phyloP scores from a whole-genome alignment of 1,284 basidiomycete species.

The Fistulina hepatica region DNA sequence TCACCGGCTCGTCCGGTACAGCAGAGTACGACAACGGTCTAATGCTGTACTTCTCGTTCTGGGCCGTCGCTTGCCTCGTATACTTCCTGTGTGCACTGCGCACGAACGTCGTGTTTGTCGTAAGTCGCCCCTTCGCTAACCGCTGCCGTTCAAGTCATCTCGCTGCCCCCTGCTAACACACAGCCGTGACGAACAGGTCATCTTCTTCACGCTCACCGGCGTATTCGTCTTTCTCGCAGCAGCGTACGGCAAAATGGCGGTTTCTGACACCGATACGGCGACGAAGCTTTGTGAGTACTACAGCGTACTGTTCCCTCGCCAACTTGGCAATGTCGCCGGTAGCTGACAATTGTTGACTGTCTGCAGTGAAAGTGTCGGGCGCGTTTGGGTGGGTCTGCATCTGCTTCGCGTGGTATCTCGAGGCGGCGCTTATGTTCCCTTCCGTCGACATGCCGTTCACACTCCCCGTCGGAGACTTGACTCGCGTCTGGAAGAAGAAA shows the following conservation, averaged over 20 bases:
- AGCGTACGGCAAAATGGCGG: too few species aligned
- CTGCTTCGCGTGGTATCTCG: slow-evolving; percentile 13
- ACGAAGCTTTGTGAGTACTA: too few species aligned
- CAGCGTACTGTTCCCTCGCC: too few species aligned
- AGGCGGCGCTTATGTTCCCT: slow-evolving; percentile 11
- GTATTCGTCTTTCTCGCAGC: too few species aligned
- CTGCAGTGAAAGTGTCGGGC: slow-evolving; percentile 16
- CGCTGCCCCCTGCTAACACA: too few species aligned
- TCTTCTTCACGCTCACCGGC: too few species aligned
- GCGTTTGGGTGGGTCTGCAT: slow-evolving; percentile 14
- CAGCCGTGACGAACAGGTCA: too few species aligned
- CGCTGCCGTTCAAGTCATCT: too few species aligned
- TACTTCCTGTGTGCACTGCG: slow-evolving; percentile 13
- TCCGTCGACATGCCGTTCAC: slow-evolving; percentile 15
- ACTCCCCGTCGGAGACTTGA: slow-evolving; percentile 15
- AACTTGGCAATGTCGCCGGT: not conserved
- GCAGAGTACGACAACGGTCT: slow-evolving; percentile 14
- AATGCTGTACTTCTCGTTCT: slow-evolving; percentile 16
- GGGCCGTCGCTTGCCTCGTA: slow-evolving; percentile 11
- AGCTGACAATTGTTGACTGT: not conserved
- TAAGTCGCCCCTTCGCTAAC: slow-evolving; percentile 3
- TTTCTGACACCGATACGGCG: too few species aligned
- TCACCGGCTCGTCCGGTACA: slow-evolving; percentile 7
- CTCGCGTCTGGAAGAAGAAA: slow-evolving; percentile 8
- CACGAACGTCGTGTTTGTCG: slow-evolving; percentile 14